A percentile compares a stretch with the other conserved stretches of the same genome.
phyloP scores from a whole-genome alignment of 164 flowering plant genomes.

The Berberis thunbergii region DNA sequence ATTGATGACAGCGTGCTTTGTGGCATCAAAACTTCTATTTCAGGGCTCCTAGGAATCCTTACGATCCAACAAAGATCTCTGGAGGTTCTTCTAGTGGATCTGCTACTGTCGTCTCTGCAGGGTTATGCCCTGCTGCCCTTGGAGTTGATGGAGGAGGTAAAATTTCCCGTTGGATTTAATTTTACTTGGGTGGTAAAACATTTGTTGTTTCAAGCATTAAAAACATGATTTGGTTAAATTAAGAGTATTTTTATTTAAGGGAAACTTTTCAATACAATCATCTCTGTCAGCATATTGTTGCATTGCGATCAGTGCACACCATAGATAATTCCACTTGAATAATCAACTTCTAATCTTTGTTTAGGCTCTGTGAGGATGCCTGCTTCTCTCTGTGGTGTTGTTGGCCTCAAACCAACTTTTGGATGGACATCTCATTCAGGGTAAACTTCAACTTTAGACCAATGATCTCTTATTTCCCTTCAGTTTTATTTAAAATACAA shows the following conservation, averaged over 20 bases:
- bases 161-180: not conserved
- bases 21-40: not conserved
- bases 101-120: constrained; percentile 89
- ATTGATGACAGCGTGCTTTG: too few relatives aligned
- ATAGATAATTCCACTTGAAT: not conserved
- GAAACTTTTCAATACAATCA: too few relatives aligned
- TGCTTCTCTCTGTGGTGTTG: constrained; percentile 91
- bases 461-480: not conserved
- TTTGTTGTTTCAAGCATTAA: too few relatives aligned
- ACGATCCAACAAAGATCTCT: constrained; percentile 39
- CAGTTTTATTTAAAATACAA: not conserved
- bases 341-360: constrained; percentile 6
- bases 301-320: too few relatives aligned
- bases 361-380: constrained; percentile 93
- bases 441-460: constrained; percentile 21
- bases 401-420: constrained; percentile 88
- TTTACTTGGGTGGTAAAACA: too few relatives aligned
- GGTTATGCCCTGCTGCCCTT: constrained; percentile 89
- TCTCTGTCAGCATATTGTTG: too few relatives aligned
- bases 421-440: constrained; percentile 77
- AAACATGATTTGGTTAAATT: too few relatives aligned
- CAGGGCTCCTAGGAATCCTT: constrained; percentile 80
- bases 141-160: constrained; percentile 99
- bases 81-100: constrained; percentile 99
- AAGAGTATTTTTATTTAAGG: too few relatives aligned